Evolutionary conservation across 495 filamentous ascomycete species (phyloP).

Genomic region (Daldinia decipiens): DNA sequence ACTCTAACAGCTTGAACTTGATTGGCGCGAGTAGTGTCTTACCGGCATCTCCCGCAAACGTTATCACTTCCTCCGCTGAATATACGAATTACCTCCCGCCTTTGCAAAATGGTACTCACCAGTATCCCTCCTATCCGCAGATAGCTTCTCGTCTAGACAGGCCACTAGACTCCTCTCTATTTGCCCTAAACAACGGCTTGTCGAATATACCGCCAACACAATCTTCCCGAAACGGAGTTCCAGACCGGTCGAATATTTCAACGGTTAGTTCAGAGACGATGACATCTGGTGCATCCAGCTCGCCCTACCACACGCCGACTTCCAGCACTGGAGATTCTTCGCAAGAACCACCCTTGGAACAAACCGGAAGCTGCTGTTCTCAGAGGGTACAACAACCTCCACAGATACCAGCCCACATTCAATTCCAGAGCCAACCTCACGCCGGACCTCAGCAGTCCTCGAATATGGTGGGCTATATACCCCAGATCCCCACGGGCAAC

Average conservation of each 20-base stretch:
- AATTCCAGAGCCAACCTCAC: constrained; percentile 22
- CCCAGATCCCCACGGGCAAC: constrained; percentile 17
- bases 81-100: constrained; percentile 15
- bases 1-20: constrained; percentile 56
- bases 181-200: constrained; percentile 15
- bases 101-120: constrained; percentile 17
- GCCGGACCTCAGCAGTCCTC: constrained; percentile 13
- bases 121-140: constrained; percentile 16
- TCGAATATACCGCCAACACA: constrained; percentile 9
- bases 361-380: constrained; percentile 36
- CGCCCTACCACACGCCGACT: constrained; percentile 38
- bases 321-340: constrained; percentile 30
- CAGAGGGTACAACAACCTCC: constrained; percentile 22
- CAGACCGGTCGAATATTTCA: constrained; percentile 30
- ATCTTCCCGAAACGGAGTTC: constrained; percentile 29
- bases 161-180: constrained; percentile 7
- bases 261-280: constrained; percentile 31
- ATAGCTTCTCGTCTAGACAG: constrained; percentile 16
- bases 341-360: constrained; percentile 23
- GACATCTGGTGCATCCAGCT: constrained; percentile 29
- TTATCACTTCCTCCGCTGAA: constrained; percentile 2
- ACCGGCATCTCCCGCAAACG: constrained; percentile 10
- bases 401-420: constrained; percentile 24
- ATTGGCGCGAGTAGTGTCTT: constrained; percentile 14
- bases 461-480: constrained; percentile 24